Evolutionary conservation across 352 stramenopile species (phyloP), one percentile per base, ranked within the genome.

Genomic region (Aphanomyces euteiches): DNA sequence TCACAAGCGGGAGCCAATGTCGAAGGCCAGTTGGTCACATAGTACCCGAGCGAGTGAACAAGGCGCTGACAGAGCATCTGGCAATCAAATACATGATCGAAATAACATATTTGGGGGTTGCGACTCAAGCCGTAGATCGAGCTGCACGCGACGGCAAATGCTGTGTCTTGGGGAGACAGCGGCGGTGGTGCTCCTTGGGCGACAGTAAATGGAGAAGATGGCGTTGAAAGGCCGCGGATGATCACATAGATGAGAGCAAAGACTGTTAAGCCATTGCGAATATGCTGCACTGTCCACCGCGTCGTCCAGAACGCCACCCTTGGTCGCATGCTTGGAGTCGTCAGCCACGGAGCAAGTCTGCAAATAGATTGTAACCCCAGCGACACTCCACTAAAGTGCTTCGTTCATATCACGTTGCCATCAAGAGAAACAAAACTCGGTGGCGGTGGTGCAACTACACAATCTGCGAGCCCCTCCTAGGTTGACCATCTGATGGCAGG

Each of bases 181-280:
- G 28, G 54, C 13, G 54, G 54, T 4, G 54, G 54, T 2, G 28
- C 1, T 12, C 10, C 28, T 28, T 13, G 28, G 1, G 28, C 54
- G 17, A 61, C 28, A 13, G 43, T 37, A n/a, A 61, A 39, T 37
- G 21, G 43, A 28, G 54, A 39, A 2, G 54, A 6, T 1, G 19
- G 54, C 28, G 50, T 37, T 17, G 34, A 19, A 10, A 61, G 54
- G 28, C 54, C 21, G 1, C 21, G 54, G 37, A 61, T 61, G 15
- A 61, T n/a, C 6, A 61, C 19, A 37, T 61, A 61, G 28, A 61
- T 12, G 54, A 61, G 39, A 6, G 54, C 54, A 61, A 61, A 61
- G 17, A 43, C 21, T 10, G 54, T 61, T 1, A 61, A 17, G 13
- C 19, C 54, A 61, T 61, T 61, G 15, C 54, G 54, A 39, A 61